These are phyloP conservation scores for Tulasnella sp. DNA, from an alignment of 768 basidiomycete species.

Conservation along the genomic window DNA sequence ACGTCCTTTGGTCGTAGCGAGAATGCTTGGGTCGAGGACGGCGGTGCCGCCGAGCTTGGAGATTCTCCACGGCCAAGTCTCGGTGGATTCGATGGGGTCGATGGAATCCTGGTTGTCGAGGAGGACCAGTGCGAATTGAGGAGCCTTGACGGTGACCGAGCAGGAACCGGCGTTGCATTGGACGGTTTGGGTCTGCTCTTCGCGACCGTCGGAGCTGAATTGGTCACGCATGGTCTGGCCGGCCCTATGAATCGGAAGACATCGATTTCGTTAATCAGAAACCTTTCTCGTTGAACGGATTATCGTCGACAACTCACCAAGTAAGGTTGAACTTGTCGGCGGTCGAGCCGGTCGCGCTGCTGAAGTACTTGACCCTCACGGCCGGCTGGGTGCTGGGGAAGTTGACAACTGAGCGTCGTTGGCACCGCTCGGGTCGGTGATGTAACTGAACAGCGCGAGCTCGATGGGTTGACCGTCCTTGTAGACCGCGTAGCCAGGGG, in stretches of 20 bases:
- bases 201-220: conserved; percentile 41
- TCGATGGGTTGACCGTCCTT: conserved; percentile 59
- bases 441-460: conserved; percentile 35
- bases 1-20: too few species aligned
- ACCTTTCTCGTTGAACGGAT: neutral
- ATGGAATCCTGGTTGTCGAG: too few species aligned
- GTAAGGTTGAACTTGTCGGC: conserved; percentile 33
- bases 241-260: conserved; percentile 51
- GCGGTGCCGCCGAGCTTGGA: too few species aligned
- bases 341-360: conserved; percentile 13
- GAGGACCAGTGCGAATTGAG: too few species aligned
- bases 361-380: conserved; percentile 30
- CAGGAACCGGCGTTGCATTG: too few species aligned
- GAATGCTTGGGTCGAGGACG: too few species aligned
- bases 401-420: conserved; percentile 25
- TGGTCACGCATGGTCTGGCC: conserved; percentile 32
- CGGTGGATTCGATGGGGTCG: too few species aligned
- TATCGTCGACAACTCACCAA: conserved; percentile 41
- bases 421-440: too few species aligned
- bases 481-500: conserved; percentile 72
- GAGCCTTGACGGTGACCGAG: too few species aligned
- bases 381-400: conserved; percentile 1
- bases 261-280: neutral
- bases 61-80: too few species aligned
- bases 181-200: conserved; percentile 25